Evolutionary conservation across 2,329 filamentous ascomycete genomes (phyloP), one percentile per base, ranked within the genome.

Genomic region (Clarireedia monteithiana): DNA sequence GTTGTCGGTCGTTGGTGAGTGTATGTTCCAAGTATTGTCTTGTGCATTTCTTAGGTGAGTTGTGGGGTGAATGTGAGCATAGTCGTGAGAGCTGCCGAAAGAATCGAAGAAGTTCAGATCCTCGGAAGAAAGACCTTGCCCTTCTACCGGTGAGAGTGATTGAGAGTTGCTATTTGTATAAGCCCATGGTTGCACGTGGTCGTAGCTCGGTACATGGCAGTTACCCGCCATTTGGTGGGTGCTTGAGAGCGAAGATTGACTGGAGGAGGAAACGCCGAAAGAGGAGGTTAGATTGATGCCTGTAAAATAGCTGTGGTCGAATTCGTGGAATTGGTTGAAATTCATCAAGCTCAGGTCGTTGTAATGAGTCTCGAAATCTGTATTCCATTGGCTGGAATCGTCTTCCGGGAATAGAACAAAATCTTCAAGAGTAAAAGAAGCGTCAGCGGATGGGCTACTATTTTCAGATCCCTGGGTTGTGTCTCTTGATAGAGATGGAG

Each of bases 331-430:
- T 23, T 52, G 62, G 44, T 66, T 63, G 45, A 63, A 66, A 38
- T 64, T 62, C 56, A 63, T 64, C 23, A 65, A 50, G 26, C 57
- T 62, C 14, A 66, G 48, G 56, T 65, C 61, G 36, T 30, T 49
- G 34, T 54, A 60, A 50, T 63, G 54, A n/a, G 57, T 56, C 26
- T 60, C 56, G 47, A 62, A 56, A 20, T 50, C 56, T 14, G 57
- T 39, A 26, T 60, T 49, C 64, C 64, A 66, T 24, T 59, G 51
- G 17, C 51, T 39, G 46, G 42, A 15, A 23, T 47, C 47, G 39
- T 63, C 62, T 51, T 66, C 64, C 24, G 64, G 64, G 56, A 67
- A 67, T 26, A 67, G 62, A 9, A 67, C 59, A 44, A 67, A 67
- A 48, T 67, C 66, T 45, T 67, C 64, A 9, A 67, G 65, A 3